phyloP scores from a whole-genome alignment of 495 filamentous ascomycete species.

The Penicillium arizonense region DNA sequence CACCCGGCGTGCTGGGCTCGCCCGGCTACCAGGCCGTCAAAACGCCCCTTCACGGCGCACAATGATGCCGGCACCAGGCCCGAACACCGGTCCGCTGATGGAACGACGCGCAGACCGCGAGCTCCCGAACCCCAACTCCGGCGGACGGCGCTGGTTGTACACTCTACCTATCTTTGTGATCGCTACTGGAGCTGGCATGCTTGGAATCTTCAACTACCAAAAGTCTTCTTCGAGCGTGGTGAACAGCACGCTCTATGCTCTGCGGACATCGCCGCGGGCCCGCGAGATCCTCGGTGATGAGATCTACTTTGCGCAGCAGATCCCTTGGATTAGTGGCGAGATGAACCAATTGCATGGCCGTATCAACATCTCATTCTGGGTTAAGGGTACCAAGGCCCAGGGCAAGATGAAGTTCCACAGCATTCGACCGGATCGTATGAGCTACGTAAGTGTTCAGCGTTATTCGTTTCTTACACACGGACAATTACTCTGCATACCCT shows the following conservation, averaged over 20 bases:
- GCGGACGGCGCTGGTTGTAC: conserved; percentile 42
- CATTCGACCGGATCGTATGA: conserved; percentile 67
- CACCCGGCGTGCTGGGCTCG: conserved; percentile 15
- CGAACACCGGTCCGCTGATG: conserved; percentile 67
- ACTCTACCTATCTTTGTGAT: conserved; percentile 58
- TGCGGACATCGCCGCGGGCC: conserved; percentile 74
- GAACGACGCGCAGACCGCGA: conserved; percentile 78
- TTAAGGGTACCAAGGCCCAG: conserved; percentile 72
- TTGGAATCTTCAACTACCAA: conserved; percentile 98
- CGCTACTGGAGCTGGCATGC: conserved; percentile 60
- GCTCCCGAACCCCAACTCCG: conserved; percentile 53
- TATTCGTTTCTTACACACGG: not conserved
- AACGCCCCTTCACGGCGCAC: conserved; percentile 35
- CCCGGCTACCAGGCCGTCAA: conserved; percentile 12
- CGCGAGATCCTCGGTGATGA: conserved; percentile 81
- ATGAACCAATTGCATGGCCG: conserved; percentile 92
- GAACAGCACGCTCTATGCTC: conserved; percentile 80
- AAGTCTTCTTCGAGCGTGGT: conserved; percentile 82
- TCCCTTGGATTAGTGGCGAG: conserved; percentile 90
- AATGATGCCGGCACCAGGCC: conserved; percentile 46
- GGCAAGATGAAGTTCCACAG: conserved; percentile 83
- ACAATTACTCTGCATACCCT: too few species aligned
- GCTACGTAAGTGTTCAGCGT: conserved; percentile 57
- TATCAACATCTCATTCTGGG: conserved; percentile 84
- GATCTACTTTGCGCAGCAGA: conserved; percentile 83